Percentiles rank a stretch among this genome's conserved stretches.
phyloP scores from a whole-genome alignment of 75 land plant genomes.

The Selaginella tamariscina region DNA sequence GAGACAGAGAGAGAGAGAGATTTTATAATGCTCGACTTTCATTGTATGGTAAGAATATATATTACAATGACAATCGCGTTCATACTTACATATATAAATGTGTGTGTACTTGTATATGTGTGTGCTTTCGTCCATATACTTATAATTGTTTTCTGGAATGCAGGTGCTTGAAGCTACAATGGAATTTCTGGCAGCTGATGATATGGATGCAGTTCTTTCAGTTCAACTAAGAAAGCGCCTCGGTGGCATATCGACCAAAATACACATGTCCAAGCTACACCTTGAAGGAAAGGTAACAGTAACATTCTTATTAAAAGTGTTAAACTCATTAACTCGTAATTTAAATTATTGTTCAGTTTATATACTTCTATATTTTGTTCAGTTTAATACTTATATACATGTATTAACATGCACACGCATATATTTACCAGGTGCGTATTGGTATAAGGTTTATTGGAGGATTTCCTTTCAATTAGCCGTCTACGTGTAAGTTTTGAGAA shows the following conservation, averaged over 20 bases:
- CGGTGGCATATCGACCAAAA: neutral
- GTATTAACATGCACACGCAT: too few species aligned
- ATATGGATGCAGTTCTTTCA: conserved; percentile 3
- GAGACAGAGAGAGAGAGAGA: too few species aligned
- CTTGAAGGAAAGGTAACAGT: conserved; percentile 13
- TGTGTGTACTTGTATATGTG: neutral
- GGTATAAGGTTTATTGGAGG: conserved; percentile 64
- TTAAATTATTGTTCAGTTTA: too few species aligned
- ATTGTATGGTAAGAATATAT: too few species aligned
- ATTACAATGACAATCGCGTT: too few species aligned
- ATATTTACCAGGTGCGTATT: conserved; percentile 48
- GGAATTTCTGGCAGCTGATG: conserved; percentile 9
- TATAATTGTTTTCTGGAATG: neutral
- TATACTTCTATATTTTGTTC: too few species aligned
- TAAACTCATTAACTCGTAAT: too few species aligned
- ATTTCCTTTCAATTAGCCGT: conserved; percentile 72
- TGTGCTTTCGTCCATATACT: neutral
- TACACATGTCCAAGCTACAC: conserved; percentile 6
- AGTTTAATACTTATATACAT: too few species aligned
- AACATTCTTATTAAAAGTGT: too few species aligned
- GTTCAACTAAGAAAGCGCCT: conserved; percentile 6
- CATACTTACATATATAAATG: too few species aligned
- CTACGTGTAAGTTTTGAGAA: conserved; percentile 67
- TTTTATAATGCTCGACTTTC: too few species aligned
- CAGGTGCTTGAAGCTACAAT: conserved; percentile 2